Evolutionary conservation across 805 yeast genomes (phyloP).

Genomic region (Wickerhamiella hasegawae): DNA sequence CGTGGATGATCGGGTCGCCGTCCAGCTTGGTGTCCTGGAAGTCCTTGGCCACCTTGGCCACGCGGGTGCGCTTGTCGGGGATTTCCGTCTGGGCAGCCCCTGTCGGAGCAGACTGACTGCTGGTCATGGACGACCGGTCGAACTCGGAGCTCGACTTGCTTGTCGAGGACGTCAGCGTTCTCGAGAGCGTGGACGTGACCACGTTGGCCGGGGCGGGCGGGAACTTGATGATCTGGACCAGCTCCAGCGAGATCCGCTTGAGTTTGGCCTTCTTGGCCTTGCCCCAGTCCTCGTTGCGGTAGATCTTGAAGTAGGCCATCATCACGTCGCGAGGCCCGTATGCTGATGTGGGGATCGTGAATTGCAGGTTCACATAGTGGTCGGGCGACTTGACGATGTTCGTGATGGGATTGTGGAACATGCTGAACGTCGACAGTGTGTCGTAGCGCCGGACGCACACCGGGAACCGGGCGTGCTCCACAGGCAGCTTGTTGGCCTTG

Average conservation of each 20-base stretch:
- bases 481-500: conserved; percentile 1
- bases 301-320: conserved; percentile 16
- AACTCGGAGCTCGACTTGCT: too few relatives aligned
- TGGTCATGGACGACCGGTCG: neutral
- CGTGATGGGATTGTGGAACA: conserved; percentile 19
- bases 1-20: conserved; percentile 12
- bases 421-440: conserved; percentile 25
- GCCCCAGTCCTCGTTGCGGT: conserved; percentile 25
- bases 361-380: conserved; percentile 22
- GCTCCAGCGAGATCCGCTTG: conserved; percentile 21
- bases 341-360: conserved; percentile 20
- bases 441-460: conserved; percentile 24
- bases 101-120: neutral
- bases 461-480: conserved; percentile 19
- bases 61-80: conserved; percentile 17
- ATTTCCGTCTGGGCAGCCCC: conserved; percentile 11
- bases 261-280: conserved; percentile 23
- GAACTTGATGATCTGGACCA: conserved; percentile 23
- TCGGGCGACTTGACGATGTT: conserved; percentile 18
- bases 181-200: too few relatives aligned
- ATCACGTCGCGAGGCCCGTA: conserved; percentile 26
- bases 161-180: neutral
- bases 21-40: conserved; percentile 17
- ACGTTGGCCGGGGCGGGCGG: neutral
- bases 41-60: conserved; percentile 17